Percentiles rank a stretch among this genome's conserved stretches.
Conservation (phyloP, 1,284 basidiomycete genomes). For the Apiotrichum montevideense region DNA sequence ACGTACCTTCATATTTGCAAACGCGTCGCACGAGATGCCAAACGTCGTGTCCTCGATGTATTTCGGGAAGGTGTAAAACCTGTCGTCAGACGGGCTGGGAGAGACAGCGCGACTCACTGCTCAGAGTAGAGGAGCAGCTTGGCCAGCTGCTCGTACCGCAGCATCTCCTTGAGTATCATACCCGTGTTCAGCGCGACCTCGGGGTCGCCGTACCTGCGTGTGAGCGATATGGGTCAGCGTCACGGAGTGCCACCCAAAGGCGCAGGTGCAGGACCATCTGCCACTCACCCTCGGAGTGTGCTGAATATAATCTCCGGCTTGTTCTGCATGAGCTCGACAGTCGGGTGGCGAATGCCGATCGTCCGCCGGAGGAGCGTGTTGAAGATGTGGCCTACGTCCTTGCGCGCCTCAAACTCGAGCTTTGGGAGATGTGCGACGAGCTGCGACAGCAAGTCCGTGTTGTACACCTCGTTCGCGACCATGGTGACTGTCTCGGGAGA, state of each 20-base stretch:
- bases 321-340: conserved; percentile 83
- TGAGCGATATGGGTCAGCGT: conserved; percentile 3
- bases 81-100: conserved; percentile 37
- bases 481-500: conserved; percentile 82
- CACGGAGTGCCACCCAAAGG: too few species aligned
- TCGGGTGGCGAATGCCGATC: conserved; percentile 87
- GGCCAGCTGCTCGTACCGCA: conserved; percentile 83
- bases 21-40: conserved; percentile 95
- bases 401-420: conserved; percentile 87
- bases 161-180: conserved; percentile 96
- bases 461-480: conserved; percentile 92
- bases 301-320: conserved; percentile 86
- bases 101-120: conserved; percentile 56
- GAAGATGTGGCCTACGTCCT: conserved; percentile 96
- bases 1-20: conserved; percentile 77
- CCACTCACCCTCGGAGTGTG: conserved; percentile 62
- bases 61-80: conserved; percentile 93
- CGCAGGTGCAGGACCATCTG: too few species aligned
- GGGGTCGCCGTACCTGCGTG: conserved; percentile 71
- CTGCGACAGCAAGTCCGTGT: conserved; percentile 74
- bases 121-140: conserved; percentile 89
- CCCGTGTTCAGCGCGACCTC: conserved; percentile 96
- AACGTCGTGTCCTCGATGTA: conserved; percentile 98
- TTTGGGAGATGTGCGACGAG: conserved; percentile 74
- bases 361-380: conserved; percentile 90